Conservation (phyloP, 2,329 filamentous ascomycete species). For the Aspergillus tubingensis region DNA sequence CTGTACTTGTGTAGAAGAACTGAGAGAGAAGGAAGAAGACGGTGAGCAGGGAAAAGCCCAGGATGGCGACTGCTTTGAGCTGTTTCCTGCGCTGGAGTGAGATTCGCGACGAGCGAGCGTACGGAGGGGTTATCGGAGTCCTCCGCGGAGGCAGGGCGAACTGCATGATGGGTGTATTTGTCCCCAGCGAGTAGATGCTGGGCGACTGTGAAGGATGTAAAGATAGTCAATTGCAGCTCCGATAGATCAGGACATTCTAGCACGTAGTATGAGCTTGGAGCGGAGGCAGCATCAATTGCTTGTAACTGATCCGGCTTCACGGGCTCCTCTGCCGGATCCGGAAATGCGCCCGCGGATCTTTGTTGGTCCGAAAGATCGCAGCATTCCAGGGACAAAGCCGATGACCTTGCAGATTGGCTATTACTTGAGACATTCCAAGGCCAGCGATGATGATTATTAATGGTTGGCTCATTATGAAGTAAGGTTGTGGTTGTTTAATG, state of each 20-base stretch:
- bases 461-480: neutral
- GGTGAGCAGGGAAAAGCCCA: constrained; percentile 57
- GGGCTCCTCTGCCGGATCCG: constrained; percentile 2
- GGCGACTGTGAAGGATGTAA: constrained; percentile 14
- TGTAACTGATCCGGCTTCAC: constrained; percentile 1
- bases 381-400: neutral
- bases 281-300: constrained; percentile 4
- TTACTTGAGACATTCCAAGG: neutral
- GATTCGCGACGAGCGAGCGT: constrained; percentile 53
- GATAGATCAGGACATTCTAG: constrained; percentile 13
- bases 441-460: no score
- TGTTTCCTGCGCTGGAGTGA: constrained; percentile 60
- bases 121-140: constrained; percentile 73
- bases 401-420: neutral
- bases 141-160: constrained; percentile 88
- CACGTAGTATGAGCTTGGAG: neutral
- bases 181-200: constrained; percentile 26
- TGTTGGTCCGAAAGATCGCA: constrained; percentile 6
- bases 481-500: neutral
- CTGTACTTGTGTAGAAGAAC: constrained; percentile 34
- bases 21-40: constrained; percentile 63
- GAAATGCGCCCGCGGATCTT: neutral
- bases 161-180: constrained; percentile 63
- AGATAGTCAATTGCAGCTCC: neutral
- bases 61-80: constrained; percentile 59